Evolutionary conservation across 306 rosid species (phyloP).

Genomic region (Trichosanthes cucumerina): DNA sequence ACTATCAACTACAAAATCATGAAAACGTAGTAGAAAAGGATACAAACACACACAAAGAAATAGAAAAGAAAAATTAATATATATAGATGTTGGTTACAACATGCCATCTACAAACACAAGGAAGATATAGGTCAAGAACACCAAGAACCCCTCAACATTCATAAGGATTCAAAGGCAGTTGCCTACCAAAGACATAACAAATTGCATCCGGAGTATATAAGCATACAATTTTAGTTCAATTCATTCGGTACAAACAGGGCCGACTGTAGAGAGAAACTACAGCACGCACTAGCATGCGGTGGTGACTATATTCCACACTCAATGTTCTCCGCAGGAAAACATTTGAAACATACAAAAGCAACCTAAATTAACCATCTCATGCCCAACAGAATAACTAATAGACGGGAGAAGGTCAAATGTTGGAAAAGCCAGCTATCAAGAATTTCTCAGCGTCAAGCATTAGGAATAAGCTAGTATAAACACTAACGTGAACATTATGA

Average conservation of each 20-base stretch:
- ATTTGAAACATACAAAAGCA: neutral
- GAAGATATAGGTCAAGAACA: neutral
- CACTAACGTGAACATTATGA: neutral
- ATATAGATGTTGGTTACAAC: neutral
- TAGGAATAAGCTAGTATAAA: neutral
- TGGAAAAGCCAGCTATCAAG: neutral
- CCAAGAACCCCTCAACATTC: neutral
- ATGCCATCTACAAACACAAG: neutral
- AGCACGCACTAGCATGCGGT: neutral
- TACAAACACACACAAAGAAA: neutral
- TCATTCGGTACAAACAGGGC: neutral
- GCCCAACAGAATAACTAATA: neutral
- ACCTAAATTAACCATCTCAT: neutral
- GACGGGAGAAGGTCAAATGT: neutral
- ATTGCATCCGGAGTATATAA: neutral
- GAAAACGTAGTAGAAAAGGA: neutral
- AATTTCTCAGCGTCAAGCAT: neutral
- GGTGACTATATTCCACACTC: neutral
- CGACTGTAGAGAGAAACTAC: neutral
- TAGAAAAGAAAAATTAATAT: neutral
- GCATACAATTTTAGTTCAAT: neutral
- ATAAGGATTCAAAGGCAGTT: neutral
- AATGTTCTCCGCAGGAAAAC: neutral
- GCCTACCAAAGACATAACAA: neutral
- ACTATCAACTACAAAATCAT: neutral